Base-by-base conservation (phyloP, 306 rosid species). In the Prunus kanzakura region DNA sequence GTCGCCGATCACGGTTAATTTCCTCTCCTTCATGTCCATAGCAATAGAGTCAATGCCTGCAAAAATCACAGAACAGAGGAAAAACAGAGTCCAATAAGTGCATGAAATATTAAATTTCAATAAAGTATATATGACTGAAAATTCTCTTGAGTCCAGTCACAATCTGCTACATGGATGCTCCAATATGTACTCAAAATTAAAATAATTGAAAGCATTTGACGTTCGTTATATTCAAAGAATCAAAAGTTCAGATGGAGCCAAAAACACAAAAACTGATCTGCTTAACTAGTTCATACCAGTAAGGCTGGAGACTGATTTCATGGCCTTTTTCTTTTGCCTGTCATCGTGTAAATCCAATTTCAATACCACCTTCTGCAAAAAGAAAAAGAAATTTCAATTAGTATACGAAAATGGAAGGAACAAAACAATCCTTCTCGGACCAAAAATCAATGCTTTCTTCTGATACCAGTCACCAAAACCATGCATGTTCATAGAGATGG, bases 1-100 rank as follows among this genome's bases (percentile, higher is more conserved):
- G 4, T 73, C 79, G 2, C 97, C 98, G 23, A 84, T 69, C 22
- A 94, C 92, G 0, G 96, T 94, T 51, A 94, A 30, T 45, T 92
- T 94, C 84, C 74, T 84, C n/a, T 90, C 96, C 50, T 91, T 94
- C 97, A 94, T 90, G 83, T 94, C 90, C 97, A 90, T 80, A 16
- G 90, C 83, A 51, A 94, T 86, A 4, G 97, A 90, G 54, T 94
- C 95, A 72, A 92, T 77, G 76, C 98, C 98, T 91, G 60, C 86
- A 85, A 32, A 69, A 30, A 74, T 78, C 29, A 60, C 16, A 18
- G 3, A 19, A 43, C 60, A 65, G 46, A 38, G 74, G 27, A 55
- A 11, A 29, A 67, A 52, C 45, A 30, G 47, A 57, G 43, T 45
- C 47, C 8, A 6, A 6, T 49, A n/a, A 35, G 54, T 54, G n/a